Evolutionary conservation across 2,329 filamentous ascomycete genomes (phyloP).

Genomic region (Xylaria polymorpha): DNA sequence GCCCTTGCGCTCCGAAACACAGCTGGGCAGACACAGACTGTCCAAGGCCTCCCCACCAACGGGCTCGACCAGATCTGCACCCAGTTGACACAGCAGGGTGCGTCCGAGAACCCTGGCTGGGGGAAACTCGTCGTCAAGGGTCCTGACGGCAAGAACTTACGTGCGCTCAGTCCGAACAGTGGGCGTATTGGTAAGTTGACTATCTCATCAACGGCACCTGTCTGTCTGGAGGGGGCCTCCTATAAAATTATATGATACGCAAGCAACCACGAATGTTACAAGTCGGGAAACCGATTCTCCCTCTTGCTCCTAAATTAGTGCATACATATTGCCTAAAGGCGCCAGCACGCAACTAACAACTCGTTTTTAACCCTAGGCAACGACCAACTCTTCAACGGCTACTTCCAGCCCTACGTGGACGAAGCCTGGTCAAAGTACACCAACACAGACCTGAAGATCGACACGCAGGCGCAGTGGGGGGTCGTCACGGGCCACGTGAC

Average conservation of each 20-base stretch:
- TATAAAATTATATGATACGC: too few relatives aligned
- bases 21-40: slow-evolving; percentile 57
- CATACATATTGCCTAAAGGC: background rate
- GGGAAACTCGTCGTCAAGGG: slow-evolving; percentile 61
- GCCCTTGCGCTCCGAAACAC: slow-evolving; percentile 64
- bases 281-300: background rate
- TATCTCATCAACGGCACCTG: background rate
- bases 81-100: slow-evolving; percentile 59
- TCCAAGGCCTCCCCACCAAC: slow-evolving; percentile 61
- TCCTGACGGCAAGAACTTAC: slow-evolving; percentile 56
- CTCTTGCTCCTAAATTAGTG: too few relatives aligned
- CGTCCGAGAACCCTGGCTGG: slow-evolving; percentile 63
- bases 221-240: background rate
- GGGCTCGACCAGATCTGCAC: slow-evolving; percentile 60
- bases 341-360: slow-evolving; percentile 10
- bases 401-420: slow-evolving; percentile 63
- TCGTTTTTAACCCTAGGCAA: slow-evolving; percentile 47
- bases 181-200: slow-evolving; percentile 52
- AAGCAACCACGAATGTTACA: too few relatives aligned
- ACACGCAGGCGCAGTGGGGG: slow-evolving; percentile 67
- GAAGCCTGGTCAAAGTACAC: slow-evolving; percentile 64
- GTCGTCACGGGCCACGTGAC: slow-evolving; percentile 58
- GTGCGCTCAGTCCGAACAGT: slow-evolving; percentile 65
- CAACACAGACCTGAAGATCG: slow-evolving; percentile 58
- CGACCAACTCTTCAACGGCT: slow-evolving; percentile 59